Evolutionary conservation across 1,139 yeast species (phyloP).

Genomic region (Candida gigantensis): DNA sequence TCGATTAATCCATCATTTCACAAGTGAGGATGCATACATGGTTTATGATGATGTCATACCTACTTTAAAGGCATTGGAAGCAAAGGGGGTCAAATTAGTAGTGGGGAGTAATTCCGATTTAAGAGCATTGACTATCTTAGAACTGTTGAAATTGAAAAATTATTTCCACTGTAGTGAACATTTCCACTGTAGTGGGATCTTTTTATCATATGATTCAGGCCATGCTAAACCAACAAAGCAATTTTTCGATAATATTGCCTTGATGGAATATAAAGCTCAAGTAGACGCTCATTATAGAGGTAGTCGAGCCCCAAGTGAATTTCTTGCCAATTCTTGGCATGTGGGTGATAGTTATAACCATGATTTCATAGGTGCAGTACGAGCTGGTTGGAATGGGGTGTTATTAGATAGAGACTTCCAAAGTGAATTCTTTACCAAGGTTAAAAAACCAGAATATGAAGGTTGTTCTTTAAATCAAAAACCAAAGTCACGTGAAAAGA

Average conservation of each 20-base stretch:
- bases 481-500: not conserved
- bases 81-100: conserved; percentile 37
- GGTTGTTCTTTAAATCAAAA: conserved; percentile 11
- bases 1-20: conserved; percentile 48
- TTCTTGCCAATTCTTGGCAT: conserved; percentile 52
- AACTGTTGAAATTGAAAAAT: conserved; percentile 43
- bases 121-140: conserved; percentile 42
- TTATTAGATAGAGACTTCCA: conserved; percentile 45
- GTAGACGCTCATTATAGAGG: conserved; percentile 10
- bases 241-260: conserved; percentile 45
- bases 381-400: conserved; percentile 65
- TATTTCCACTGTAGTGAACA: conserved; percentile 38
- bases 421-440: conserved; percentile 24
- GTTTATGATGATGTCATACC: conserved; percentile 57
- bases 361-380: conserved; percentile 53
- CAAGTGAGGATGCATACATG: conserved; percentile 51
- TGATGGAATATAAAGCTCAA: conserved; percentile 5
- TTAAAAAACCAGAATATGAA: conserved; percentile 10
- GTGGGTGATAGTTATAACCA: conserved; percentile 60
- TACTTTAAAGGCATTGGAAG: conserved; percentile 36
- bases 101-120: conserved; percentile 65
- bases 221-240: conserved; percentile 49
- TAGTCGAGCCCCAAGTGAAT: conserved; percentile 15
- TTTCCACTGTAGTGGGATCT: conserved; percentile 38
- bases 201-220: conserved; percentile 57